These are phyloP conservation scores for Phoma sp. DNA, from an alignment of 2,329 filamentous ascomycete species.

Conservation along the genomic window DNA sequence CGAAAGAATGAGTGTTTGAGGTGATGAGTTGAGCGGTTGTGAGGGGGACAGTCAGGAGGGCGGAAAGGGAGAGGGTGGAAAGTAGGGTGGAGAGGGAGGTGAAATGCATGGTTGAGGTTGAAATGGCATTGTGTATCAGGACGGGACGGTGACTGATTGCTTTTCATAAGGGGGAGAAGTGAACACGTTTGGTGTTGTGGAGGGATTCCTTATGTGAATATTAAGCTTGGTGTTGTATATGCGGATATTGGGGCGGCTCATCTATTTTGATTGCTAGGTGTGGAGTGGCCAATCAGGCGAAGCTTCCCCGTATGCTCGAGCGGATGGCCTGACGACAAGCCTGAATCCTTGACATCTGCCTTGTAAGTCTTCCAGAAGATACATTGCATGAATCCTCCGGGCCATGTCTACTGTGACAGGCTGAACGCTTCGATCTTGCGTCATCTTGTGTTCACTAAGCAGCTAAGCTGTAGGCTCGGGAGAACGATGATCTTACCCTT, in stretches of 20 bases:
- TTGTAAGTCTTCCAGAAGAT: background rate
- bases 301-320: background rate
- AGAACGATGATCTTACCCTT: too few relatives aligned
- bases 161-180: slow-evolving; percentile 34
- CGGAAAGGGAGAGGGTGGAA: slow-evolving; percentile 20
- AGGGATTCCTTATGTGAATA: slow-evolving; percentile 29
- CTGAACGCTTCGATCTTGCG: too few relatives aligned
- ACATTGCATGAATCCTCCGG: background rate
- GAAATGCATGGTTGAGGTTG: slow-evolving; percentile 32
- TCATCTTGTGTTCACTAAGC: too few relatives aligned
- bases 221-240: slow-evolving; percentile 27
- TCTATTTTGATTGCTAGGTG: slow-evolving; percentile 42
- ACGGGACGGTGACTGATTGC: slow-evolving; percentile 5
- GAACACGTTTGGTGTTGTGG: slow-evolving; percentile 45
- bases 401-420: background rate
- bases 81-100: slow-evolving; percentile 24
- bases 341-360: background rate
- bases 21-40: slow-evolving; percentile 36
- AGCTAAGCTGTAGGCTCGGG: too few relatives aligned
- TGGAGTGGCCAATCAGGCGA: slow-evolving; percentile 34
- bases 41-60: slow-evolving; percentile 2
- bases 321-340: slow-evolving; percentile 7
- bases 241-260: slow-evolving; percentile 43
- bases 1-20: slow-evolving; percentile 41
- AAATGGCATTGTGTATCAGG: slow-evolving; percentile 14